Conservation (phyloP, 495 filamentous ascomycete genomes). For the Chaetomidium leptoderma region DNA sequence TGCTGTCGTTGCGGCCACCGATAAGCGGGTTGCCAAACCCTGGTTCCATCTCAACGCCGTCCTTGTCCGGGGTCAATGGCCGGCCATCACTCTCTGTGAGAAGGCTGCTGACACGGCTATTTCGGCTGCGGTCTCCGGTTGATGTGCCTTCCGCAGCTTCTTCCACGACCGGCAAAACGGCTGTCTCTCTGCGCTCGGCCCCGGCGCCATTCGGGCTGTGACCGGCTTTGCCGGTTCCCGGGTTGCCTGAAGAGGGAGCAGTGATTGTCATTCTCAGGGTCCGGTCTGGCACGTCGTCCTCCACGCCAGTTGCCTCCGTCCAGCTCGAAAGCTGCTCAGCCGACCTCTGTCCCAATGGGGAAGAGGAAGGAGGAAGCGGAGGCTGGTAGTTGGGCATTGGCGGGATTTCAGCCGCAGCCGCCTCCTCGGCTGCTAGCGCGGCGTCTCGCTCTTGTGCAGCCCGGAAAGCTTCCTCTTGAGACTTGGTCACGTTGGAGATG, state of each 20-base stretch:
- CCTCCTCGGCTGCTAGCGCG: conserved; percentile 38
- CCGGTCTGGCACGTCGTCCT: conserved; percentile 47
- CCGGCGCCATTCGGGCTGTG: conserved; percentile 47
- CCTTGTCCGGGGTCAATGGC: conserved; percentile 39
- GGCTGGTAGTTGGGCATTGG: conserved; percentile 43
- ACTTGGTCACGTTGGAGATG: conserved; percentile 85
- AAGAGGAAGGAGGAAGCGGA: conserved; percentile 42
- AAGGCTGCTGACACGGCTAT: conserved; percentile 41
- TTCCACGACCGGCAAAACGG: conserved; percentile 85
- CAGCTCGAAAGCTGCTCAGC: conserved; percentile 35
- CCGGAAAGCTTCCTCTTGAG: conserved; percentile 71
- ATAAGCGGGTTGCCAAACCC: conserved; percentile 43
- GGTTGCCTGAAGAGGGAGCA: conserved; percentile 39
- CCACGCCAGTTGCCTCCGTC: conserved; percentile 36
- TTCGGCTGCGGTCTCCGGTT: conserved; percentile 50
- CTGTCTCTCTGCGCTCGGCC: conserved; percentile 51
- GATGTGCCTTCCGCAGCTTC: conserved; percentile 81
- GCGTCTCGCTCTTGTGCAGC: conserved; percentile 52
- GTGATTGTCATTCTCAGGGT: conserved; percentile 47
- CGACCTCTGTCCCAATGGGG: conserved; percentile 43
- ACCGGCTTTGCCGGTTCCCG: conserved; percentile 49
- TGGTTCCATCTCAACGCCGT: conserved; percentile 37
- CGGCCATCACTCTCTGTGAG: conserved; percentile 40
- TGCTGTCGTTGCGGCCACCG: conserved; percentile 33
- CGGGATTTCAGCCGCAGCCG: conserved; percentile 31